phyloP scores from a whole-genome alignment of 176 grass and related monocot species.

The Zoysia pacifica region DNA sequence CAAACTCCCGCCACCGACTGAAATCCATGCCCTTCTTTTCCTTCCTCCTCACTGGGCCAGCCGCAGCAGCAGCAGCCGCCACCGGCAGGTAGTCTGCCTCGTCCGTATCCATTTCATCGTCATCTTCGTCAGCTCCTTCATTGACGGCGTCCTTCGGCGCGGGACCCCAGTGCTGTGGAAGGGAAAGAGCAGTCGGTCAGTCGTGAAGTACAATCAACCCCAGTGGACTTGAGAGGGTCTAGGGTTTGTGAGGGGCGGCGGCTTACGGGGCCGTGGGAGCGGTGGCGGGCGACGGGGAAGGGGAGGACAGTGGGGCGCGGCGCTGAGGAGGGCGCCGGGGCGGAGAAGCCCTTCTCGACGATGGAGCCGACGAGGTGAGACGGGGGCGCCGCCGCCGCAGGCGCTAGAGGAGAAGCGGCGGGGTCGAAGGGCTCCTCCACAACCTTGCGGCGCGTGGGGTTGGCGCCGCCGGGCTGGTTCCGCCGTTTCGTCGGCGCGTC shows the following conservation, averaged over 20 bases:
- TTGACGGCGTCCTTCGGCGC: background rate
- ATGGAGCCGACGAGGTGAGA: conserved; percentile 67
- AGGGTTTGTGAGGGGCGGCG: conserved; percentile 31
- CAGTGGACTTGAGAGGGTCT: background rate
- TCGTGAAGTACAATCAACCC: conserved; percentile 6
- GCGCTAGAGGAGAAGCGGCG: background rate
- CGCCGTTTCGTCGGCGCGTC: conserved; percentile 37
- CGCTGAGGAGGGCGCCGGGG: conserved; percentile 39
- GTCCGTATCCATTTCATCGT: conserved; percentile 56
- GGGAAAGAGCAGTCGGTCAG: conserved; percentile 9
- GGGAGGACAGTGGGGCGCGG: conserved; percentile 71
- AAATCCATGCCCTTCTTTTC: conserved; percentile 85
- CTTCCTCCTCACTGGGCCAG: conserved; percentile 65
- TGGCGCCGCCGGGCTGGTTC: conserved; percentile 32
- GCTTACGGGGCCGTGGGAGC: conserved; percentile 83
- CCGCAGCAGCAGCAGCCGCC: conserved; percentile 26
- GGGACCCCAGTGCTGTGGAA: conserved; percentile 64
- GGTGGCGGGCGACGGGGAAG: conserved; percentile 88
- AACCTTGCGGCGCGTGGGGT: conserved; percentile 39
- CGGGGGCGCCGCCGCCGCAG: conserved; percentile 36
- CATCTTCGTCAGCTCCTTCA: conserved; percentile 39
- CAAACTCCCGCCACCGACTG: conserved; percentile 67
- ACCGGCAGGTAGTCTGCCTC: conserved; percentile 44
- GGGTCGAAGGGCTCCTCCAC: conserved; percentile 47
- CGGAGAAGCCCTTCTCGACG: conserved; percentile 91